Conservation (phyloP, 768 basidiomycete species). For the Trichaptum fuscoviolaceum region DNA sequence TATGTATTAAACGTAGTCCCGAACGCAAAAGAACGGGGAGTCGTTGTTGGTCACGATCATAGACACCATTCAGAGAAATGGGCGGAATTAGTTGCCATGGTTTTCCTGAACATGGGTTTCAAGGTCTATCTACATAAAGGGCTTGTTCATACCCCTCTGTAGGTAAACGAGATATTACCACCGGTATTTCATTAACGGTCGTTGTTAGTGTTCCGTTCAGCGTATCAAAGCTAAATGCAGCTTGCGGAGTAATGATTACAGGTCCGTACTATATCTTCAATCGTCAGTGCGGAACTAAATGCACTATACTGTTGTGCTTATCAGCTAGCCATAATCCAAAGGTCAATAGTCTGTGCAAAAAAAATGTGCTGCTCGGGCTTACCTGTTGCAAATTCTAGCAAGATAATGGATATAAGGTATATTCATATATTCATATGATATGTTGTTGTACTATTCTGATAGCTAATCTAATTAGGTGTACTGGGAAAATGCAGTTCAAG, state of each 20-base stretch:
- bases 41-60: conserved; percentile 87
- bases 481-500: conserved; percentile 87
- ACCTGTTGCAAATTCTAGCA: conserved; percentile 35
- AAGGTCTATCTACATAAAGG: conserved; percentile 67
- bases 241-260: conserved; percentile 89
- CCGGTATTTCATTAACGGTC: conserved; percentile 4
- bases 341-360: conserved; percentile 25
- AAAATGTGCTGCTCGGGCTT: conserved; percentile 3
- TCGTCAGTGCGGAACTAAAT: conserved; percentile 8
- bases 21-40: conserved; percentile 52
- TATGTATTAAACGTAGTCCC: conserved; percentile 55
- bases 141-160: conserved; percentile 80
- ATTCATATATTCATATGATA: background rate
- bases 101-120: conserved; percentile 58
- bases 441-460: conserved; percentile 7
- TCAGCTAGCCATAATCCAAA: conserved; percentile 86
- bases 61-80: conserved; percentile 73
- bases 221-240: conserved; percentile 58
- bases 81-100: conserved; percentile 69
- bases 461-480: conserved; percentile 51
- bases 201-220: conserved; percentile 72
- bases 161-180: conserved; percentile 17
- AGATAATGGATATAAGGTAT: conserved; percentile 86
- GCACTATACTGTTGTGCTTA: conserved; percentile 6
- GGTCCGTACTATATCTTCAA: conserved; percentile 33